Base-by-base conservation (phyloP, 78 protist genomes). In the Monocercomonoides exilis region DNA sequence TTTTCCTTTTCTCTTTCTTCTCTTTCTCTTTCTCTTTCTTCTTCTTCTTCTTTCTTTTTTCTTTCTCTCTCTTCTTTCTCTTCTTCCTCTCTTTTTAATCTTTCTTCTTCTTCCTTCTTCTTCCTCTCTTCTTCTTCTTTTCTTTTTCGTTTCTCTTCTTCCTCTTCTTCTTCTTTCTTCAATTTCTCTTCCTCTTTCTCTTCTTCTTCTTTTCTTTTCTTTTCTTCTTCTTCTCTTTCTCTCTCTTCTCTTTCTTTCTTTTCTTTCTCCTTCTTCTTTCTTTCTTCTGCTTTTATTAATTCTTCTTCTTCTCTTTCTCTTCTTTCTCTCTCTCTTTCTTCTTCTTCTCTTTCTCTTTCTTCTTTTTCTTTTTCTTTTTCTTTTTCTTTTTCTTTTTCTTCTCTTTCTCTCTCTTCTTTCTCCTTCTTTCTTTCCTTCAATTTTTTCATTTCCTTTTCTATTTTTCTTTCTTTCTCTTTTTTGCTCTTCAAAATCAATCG, bases 351-450 rank as follows among this genome's bases (percentile, higher is more conserved):
- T 5, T 21, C 82, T 79, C 6, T 21, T 42, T 79, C 82, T 79
- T 42, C 41, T 79, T 6, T 42, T 6, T 79, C 5, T 3, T 21
- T 79, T 6, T 42, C 3, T 79, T 79, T 5, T 79, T 79, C 6
- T 79, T 5, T 79, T 5, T 79, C 82, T 79, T 42, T 79, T 42
- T 79, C 82, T 79, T 42, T 79, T 5, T 79, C 41, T 79, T 42
- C 5, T 3, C 41, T n/a, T 6, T 79, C 5, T 5, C 5, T 5
- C 41, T 5, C 41, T 5, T 6, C 6, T 79, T 42, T 4, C 82
- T 79, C 82, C 41, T 42, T 79, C 82, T 79, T 5, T 6, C 41
- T n/a, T n/a, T n/a, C n/a, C n/a, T n/a, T n/a, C n/a, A n/a, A n/a
- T n/a, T n/a, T n/a, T n/a, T n/a, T n/a, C n/a, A n/a, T n/a, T n/a